Evolutionary conservation across 2,329 filamentous ascomycete species (phyloP).

Genomic region (Pestalotiopsis sp.): DNA sequence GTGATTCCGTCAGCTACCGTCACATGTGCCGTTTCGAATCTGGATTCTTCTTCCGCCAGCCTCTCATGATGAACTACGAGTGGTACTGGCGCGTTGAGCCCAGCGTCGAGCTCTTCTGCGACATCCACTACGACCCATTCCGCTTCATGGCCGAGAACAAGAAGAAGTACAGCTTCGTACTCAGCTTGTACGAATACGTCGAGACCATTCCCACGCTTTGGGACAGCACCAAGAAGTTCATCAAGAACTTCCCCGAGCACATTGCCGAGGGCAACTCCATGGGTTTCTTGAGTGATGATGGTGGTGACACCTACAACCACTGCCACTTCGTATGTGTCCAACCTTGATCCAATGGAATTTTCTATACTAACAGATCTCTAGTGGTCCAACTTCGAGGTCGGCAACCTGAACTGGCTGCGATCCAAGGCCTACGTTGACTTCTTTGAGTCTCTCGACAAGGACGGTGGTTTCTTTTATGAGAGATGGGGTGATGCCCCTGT

Average conservation of each 20-base stretch:
- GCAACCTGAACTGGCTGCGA: constrained; percentile 90
- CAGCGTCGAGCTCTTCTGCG: constrained; percentile 94
- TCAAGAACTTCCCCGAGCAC: constrained; percentile 86
- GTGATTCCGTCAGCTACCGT: constrained; percentile 93
- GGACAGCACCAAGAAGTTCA: constrained; percentile 95
- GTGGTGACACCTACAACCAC: constrained; percentile 90
- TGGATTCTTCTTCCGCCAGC: constrained; percentile 98
- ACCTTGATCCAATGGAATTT: background rate
- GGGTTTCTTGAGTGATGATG: constrained; percentile 89
- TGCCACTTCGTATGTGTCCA: constrained; percentile 83
- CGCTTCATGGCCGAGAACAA: constrained; percentile 93
- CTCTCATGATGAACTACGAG: constrained; percentile 92
- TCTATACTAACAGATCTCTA: constrained; percentile 39
- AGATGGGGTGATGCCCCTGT: constrained; percentile 97
- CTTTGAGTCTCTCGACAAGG: constrained; percentile 84
- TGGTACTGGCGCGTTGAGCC: constrained; percentile 99
- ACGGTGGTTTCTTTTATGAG: constrained; percentile 98
- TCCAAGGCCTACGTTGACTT: constrained; percentile 88
- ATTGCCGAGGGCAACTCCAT: constrained; percentile 83
- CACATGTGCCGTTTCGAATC: constrained; percentile 99
- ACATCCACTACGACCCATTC: constrained; percentile 95
- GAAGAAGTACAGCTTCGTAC: constrained; percentile 97
- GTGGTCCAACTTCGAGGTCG: constrained; percentile 99
- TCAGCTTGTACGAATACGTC: constrained; percentile 94
- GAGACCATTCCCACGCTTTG: constrained; percentile 96